These are phyloP conservation scores for Coccomyxa sp. DNA, from an alignment of 139 green algal species.

Conservation along the genomic window DNA sequence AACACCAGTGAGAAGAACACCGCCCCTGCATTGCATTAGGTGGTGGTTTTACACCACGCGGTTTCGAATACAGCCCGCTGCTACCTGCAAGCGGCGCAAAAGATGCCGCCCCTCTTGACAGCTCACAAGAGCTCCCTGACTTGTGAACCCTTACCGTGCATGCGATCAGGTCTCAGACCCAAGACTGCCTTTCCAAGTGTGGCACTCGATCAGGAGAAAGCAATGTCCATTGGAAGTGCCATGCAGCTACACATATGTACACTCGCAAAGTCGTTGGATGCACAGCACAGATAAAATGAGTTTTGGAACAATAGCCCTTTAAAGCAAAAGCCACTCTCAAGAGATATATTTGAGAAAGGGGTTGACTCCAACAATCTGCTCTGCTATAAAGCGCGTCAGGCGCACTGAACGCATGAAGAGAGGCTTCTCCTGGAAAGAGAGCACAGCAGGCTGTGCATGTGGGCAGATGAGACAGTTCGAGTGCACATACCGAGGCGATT, in stretches of 20 bases:
- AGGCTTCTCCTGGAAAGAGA: no score
- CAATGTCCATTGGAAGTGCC: background rate
- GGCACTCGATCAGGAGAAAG: background rate
- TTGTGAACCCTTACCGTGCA: background rate
- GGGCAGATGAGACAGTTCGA: no score
- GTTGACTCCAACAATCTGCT: no score
- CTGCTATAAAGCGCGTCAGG: no score
- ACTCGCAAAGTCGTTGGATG: background rate
- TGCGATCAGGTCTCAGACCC: background rate
- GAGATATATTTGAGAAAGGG: no score
- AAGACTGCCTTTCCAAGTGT: background rate
- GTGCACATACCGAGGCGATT: constrained; percentile 39
- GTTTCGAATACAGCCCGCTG: background rate
- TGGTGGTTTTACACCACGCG: no score
- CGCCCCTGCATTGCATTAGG: constrained; percentile 41
- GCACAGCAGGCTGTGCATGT: no score
- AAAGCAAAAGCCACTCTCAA: no score
- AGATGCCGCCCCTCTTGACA: background rate
- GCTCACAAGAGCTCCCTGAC: background rate
- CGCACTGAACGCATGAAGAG: no score
- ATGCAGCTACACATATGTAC: background rate
- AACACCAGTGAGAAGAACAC: constrained; percentile 79
- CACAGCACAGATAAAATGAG: no score
- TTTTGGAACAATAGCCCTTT: no score
- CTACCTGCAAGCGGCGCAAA: background rate